These are phyloP conservation scores for Microbotryum violaceum DNA, from an alignment of 1,284 basidiomycete species.

Conservation along the genomic window DNA sequence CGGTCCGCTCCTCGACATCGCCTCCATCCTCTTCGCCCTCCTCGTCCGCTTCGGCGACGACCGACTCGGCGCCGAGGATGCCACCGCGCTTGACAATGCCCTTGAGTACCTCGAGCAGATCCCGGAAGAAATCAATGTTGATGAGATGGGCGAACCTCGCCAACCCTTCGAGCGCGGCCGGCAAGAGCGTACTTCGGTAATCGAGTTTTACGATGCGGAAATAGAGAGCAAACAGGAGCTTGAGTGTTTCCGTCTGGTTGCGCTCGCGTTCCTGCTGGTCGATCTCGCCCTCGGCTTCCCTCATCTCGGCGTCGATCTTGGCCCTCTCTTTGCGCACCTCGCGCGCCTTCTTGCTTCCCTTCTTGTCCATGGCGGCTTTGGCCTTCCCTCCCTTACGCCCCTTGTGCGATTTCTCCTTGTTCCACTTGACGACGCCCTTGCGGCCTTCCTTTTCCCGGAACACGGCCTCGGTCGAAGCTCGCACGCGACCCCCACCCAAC, in stretches of 20 bases:
- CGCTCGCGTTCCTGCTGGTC: conserved; percentile 81
- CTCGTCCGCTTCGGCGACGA: conserved; percentile 22
- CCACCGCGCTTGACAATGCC: conserved; percentile 54
- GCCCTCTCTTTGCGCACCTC: conserved; percentile 72
- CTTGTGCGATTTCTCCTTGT: conserved; percentile 49
- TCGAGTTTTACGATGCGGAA: conserved; percentile 86
- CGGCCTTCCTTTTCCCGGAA: conserved; percentile 47
- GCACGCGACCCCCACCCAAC: conserved; percentile 53
- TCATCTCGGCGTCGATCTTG: conserved; percentile 79
- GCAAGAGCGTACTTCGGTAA: conserved; percentile 68
- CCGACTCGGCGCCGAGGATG: conserved; percentile 16
- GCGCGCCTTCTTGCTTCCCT: conserved; percentile 74
- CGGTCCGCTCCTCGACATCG: conserved; percentile 35
- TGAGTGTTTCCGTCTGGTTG: conserved; percentile 92
- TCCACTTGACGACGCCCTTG: conserved; percentile 49
- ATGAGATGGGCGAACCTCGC: conserved; percentile 91
- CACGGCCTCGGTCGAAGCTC: conserved; percentile 56
- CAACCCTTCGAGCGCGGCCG: conserved; percentile 83
- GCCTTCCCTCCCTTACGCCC: conserved; percentile 52
- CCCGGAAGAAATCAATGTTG: conserved; percentile 98
- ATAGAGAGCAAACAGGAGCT: conserved; percentile 94
- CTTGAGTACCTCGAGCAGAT: conserved; percentile 80
- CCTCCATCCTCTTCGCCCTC: conserved; percentile 46
- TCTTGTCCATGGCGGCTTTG: conserved; percentile 37
- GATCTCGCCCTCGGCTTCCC: conserved; percentile 88